Evolutionary conservation across 768 basidiomycete genomes (phyloP).

Genomic region (Lentinula raphanica): DNA sequence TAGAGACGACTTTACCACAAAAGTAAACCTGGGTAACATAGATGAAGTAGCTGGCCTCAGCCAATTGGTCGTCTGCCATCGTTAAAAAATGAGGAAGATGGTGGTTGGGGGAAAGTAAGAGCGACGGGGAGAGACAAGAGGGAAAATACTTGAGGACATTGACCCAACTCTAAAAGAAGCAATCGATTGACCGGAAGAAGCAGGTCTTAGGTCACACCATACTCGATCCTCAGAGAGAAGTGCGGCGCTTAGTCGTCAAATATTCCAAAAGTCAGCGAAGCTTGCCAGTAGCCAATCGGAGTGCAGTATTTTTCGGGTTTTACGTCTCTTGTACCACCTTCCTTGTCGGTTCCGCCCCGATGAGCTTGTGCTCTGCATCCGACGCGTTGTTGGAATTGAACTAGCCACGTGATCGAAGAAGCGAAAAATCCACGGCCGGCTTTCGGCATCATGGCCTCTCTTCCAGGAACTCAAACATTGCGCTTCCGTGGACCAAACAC

Average conservation of each 20-base stretch:
- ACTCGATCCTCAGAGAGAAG: background rate
- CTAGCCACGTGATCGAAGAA: background rate
- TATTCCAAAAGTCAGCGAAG: background rate
- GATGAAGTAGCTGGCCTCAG: constrained; percentile 70
- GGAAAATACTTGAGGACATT: background rate
- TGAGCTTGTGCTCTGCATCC: background rate
- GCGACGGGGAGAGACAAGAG: background rate
- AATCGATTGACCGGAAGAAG: background rate
- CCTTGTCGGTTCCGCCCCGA: constrained; percentile 3
- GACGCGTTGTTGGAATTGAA: background rate
- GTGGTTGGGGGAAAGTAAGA: constrained; percentile 16
- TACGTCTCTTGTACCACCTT: background rate
- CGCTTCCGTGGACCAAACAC: constrained; percentile 44
- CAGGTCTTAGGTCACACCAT: background rate
- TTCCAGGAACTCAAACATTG: constrained; percentile 31
- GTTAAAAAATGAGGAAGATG: constrained; percentile 13
- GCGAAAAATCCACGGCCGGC: background rate
- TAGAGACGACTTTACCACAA: constrained; percentile 47
- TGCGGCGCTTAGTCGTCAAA: background rate
- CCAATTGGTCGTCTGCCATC: constrained; percentile 40
- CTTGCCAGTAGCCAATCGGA: background rate
- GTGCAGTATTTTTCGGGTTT: background rate
- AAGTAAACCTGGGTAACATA: constrained; percentile 81
- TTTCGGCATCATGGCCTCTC: background rate
- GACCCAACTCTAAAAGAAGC: background rate